phyloP scores from a whole-genome alignment of 352 stramenopile species.

The Phytophthora uliginosa region DNA sequence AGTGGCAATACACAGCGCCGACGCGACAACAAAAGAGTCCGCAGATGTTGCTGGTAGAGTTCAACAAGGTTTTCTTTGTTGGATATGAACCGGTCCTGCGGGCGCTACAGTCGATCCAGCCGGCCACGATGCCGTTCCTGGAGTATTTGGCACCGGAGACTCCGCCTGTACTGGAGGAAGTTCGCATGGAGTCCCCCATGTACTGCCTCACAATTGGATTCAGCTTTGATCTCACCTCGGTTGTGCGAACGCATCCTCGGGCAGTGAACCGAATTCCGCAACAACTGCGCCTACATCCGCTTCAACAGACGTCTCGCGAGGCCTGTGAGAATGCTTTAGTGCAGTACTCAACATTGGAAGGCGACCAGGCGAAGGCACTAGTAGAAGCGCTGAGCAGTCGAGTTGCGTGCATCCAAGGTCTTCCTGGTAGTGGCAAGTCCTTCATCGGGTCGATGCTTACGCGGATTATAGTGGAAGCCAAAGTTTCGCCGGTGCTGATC shows the following conservation, averaged over 20 bases:
- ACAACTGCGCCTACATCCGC: constrained; percentile 28
- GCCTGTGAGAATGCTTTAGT: constrained; percentile 36
- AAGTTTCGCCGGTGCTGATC: constrained; percentile 69
- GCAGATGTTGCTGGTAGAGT: constrained; percentile 53
- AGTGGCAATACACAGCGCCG: constrained; percentile 17
- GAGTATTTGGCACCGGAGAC: constrained; percentile 46
- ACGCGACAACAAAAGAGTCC: constrained; percentile 14
- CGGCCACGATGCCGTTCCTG: constrained; percentile 42
- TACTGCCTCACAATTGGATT: constrained; percentile 42
- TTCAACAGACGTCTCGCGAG: constrained; percentile 24
- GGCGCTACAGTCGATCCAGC: constrained; percentile 43
- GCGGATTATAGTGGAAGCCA: constrained; percentile 64
- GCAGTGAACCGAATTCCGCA: background rate
- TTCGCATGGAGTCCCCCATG: constrained; percentile 39
- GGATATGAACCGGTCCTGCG: constrained; percentile 61
- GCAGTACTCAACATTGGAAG: constrained; percentile 49
- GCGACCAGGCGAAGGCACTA: constrained; percentile 70
- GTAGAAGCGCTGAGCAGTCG: constrained; percentile 74
- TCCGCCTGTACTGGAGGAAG: constrained; percentile 9
- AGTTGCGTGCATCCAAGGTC: constrained; percentile 86
- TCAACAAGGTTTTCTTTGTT: constrained; percentile 64
- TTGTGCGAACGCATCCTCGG: constrained; percentile 16
- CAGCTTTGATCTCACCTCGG: constrained; percentile 43
- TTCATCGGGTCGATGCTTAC: constrained; percentile 87
- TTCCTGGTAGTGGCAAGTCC: constrained; percentile 85